Conservation (phyloP, 2,329 filamentous ascomycete species). For the Monosporascus sp. region DNA sequence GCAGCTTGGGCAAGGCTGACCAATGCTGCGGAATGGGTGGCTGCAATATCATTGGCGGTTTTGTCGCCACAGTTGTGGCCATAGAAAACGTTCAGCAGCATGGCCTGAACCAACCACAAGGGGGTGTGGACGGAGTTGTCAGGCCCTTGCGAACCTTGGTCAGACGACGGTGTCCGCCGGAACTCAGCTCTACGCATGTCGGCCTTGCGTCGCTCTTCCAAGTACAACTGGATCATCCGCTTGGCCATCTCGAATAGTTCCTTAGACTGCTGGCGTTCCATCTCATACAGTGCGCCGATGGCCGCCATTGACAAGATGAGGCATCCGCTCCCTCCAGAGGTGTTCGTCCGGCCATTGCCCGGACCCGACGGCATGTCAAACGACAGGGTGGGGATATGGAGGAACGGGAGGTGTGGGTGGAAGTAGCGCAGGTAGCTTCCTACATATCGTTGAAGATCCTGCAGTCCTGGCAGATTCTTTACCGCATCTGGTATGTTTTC, state of each 20-base stretch:
- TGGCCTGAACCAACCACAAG: conserved; percentile 92
- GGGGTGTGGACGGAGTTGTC: conserved; percentile 71
- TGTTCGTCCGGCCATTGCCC: conserved; percentile 54
- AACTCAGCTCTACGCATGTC: conserved; percentile 65
- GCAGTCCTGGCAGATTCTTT: conserved; percentile 68
- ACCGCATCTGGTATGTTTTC: conserved; percentile 47
- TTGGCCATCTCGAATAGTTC: conserved; percentile 90
- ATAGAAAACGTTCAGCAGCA: conserved; percentile 94
- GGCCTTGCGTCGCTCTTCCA: conserved; percentile 84
- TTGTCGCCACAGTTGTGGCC: conserved; percentile 94
- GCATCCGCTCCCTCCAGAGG: conserved; percentile 76
- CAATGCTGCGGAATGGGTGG: conserved; percentile 83
- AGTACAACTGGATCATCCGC: conserved; percentile 88
- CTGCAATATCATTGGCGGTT: conserved; percentile 83
- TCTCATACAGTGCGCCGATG: conserved; percentile 70
- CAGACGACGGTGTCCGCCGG: conserved; percentile 43
- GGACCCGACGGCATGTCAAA: conserved; percentile 74
- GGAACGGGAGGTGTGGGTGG: conserved; percentile 90
- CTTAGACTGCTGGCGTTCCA: conserved; percentile 71
- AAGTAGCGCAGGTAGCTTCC: conserved; percentile 87
- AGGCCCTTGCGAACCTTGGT: conserved; percentile 41
- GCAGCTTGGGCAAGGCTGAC: conserved; percentile 88
- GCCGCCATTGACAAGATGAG: conserved; percentile 83
- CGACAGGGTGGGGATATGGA: conserved; percentile 85
- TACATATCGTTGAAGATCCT: conserved; percentile 85